Conservation (phyloP, 345 rosid genomes). For the Pugionium dolabratum region DNA sequence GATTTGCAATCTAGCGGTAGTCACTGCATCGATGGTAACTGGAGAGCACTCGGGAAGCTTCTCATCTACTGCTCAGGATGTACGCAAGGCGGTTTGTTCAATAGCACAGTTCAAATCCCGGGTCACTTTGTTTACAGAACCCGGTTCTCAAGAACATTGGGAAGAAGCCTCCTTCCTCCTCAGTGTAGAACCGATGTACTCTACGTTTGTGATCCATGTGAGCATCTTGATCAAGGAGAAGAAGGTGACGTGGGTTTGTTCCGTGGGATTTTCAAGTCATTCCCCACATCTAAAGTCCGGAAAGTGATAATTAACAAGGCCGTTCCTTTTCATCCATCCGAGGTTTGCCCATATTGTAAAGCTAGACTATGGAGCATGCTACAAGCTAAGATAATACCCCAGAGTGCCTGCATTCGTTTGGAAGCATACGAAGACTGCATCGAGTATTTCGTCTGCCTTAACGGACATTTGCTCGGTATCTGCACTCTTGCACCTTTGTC, state of each 20-base stretch:
- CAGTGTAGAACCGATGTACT: constrained; percentile 89
- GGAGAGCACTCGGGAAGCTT: constrained; percentile 96
- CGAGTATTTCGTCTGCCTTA: constrained; percentile 89
- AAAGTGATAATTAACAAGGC: constrained; percentile 67
- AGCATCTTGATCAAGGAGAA: constrained; percentile 97
- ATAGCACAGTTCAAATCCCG: constrained; percentile 61
- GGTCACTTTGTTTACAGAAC: constrained; percentile 93
- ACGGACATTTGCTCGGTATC: constrained; percentile 90
- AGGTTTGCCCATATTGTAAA: constrained; percentile 90
- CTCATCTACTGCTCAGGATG: constrained; percentile 95
- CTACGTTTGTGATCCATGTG: constrained; percentile 96
- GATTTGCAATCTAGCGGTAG: constrained; percentile 93
- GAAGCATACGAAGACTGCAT: constrained; percentile 90
- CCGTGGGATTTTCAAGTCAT: constrained; percentile 91
- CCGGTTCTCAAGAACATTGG: constrained; percentile 88
- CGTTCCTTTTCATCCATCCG: constrained; percentile 84
- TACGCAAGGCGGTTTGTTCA: constrained; percentile 70
- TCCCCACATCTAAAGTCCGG: constrained; percentile 69
- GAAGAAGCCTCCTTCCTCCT: constrained; percentile 89
- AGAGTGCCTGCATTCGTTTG: constrained; percentile 87
- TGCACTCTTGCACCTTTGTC: constrained; percentile 92
- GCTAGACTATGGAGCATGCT: constrained; percentile 94
- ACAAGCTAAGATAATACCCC: constrained; percentile 92
- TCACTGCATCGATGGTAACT: constrained; percentile 91
- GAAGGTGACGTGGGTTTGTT: constrained; percentile 97